Evolutionary conservation across 1,284 basidiomycete genomes (phyloP), one percentile per base, ranked within the genome.

Genomic region (Entoloma clypeatum): DNA sequence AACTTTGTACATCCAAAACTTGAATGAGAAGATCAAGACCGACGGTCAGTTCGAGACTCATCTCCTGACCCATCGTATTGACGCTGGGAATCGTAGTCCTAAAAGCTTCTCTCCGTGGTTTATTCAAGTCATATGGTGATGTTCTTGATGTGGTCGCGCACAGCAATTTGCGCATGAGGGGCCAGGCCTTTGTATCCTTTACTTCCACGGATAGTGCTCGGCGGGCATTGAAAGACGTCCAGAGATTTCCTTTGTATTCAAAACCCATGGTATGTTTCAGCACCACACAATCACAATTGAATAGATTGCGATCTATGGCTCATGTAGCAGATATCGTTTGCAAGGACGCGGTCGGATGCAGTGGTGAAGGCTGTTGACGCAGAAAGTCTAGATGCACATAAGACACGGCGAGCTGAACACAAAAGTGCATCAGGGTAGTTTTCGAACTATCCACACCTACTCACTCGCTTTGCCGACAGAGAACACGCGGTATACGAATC

Each of bases 131-230:
- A 23, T 99, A 98, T 58, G 91, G 92, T 13, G 85, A 88, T 45
- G 85, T 99, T 5, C 65, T 95, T 21, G 92, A 93, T 54, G 89
- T 99, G 11, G 85, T 92, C 6, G 92, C 94, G 5, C 95, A 99
- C 64, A 67, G 74, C 41, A 98, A 97, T 68, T 65, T 97, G 47
- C 81, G 95, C 23, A 99, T 99, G 96, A 77, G 96, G 28, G 95
- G 95, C 8, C 95, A 99, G 67, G 95, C 95, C 4, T 99, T 99
- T 58, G 89, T 99, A 13, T 92, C 90, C 22, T 96, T 99, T 62
- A 75, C 76, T 47, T 80, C 82, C 36, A 72, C 80, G 38, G 86
- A 94, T 44, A 76, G 79, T 40, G 95, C 95, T 22, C 76, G 78
- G 57, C 89, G 86, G 62, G 95, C 95, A 4, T 73, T 89, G 74